Conservation (phyloP, 306 rosid species). For the Trifolium fragiferum region DNA sequence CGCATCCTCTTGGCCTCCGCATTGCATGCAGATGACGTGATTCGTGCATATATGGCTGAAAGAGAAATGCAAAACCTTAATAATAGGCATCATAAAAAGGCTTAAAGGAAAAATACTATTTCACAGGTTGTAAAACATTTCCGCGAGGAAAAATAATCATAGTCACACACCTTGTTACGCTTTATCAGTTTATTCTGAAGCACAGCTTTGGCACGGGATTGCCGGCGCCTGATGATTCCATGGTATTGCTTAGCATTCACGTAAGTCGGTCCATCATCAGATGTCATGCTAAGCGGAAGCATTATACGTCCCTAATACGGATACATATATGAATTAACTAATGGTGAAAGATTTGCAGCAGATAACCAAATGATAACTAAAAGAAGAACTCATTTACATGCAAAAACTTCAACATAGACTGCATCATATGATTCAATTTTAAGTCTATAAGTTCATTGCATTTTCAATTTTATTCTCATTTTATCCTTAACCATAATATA, state of each 20-base stretch:
- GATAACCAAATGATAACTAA: conserved; percentile 27
- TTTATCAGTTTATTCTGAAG: conserved; percentile 57
- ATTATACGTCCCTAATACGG: conserved; percentile 77
- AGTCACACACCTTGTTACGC: conserved; percentile 68
- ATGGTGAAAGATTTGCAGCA: not conserved
- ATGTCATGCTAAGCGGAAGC: conserved; percentile 81
- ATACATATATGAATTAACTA: conserved; percentile 41
- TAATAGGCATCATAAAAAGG: conserved; percentile 12
- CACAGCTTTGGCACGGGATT: conserved; percentile 87
- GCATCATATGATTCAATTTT: conserved; percentile 16
- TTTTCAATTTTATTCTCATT: not conserved
- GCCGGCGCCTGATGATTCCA: conserved; percentile 91
- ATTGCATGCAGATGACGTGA: conserved; percentile 94
- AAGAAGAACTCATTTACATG: conserved; percentile 18
- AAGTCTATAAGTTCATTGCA: not conserved
- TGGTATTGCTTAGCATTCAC: conserved; percentile 97
- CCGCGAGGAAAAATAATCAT: conserved; percentile 3
- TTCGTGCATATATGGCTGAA: conserved; percentile 95
- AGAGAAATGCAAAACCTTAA: conserved; percentile 31
- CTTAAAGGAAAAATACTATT: not conserved
- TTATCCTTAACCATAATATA: not conserved
- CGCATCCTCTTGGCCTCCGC: conserved; percentile 94
- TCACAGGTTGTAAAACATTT: conserved; percentile 2
- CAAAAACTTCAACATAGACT: conserved; percentile 4
- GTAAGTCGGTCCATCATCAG: conserved; percentile 86